phyloP scores from a whole-genome alignment of 306 rosid genomes.

The Rubus idaeus region DNA sequence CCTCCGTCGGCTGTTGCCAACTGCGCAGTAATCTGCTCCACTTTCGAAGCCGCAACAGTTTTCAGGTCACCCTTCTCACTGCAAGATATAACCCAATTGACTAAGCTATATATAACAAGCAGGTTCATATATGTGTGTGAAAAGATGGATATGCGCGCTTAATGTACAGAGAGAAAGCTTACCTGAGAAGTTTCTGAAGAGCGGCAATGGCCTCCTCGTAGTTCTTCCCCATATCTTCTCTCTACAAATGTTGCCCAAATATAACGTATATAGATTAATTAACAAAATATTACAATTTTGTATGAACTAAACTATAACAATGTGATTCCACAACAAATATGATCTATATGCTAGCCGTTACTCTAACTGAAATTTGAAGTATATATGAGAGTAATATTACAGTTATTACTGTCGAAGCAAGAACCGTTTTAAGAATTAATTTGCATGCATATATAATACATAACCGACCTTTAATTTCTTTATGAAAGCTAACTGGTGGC shows the following conservation, averaged over 20 bases:
- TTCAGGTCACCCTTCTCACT: conserved; percentile 73
- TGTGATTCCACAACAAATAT: background rate
- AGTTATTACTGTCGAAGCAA: background rate
- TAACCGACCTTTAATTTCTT: background rate
- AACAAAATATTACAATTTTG: background rate
- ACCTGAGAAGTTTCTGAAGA: conserved; percentile 84
- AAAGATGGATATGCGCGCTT: background rate
- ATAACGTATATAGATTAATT: background rate
- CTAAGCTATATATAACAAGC: background rate
- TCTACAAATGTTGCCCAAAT: conserved; percentile 32
- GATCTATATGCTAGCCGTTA: background rate
- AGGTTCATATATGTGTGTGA: background rate
- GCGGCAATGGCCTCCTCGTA: conserved; percentile 81
- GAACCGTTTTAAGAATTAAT: background rate
- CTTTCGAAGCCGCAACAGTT: conserved; percentile 68
- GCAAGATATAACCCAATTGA: background rate
- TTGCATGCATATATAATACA: background rate
- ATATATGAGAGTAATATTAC: too few relatives aligned
- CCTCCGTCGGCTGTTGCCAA: conserved; percentile 41
- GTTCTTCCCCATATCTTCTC: conserved; percentile 80
- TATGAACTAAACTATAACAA: background rate
- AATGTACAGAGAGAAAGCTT: background rate
- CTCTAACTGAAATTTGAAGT: too few relatives aligned
- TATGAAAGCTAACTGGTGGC: background rate
- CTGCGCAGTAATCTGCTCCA: conserved; percentile 75